phyloP scores from a whole-genome alignment of 2,329 filamentous ascomycete species.

The Didymella exigua region DNA sequence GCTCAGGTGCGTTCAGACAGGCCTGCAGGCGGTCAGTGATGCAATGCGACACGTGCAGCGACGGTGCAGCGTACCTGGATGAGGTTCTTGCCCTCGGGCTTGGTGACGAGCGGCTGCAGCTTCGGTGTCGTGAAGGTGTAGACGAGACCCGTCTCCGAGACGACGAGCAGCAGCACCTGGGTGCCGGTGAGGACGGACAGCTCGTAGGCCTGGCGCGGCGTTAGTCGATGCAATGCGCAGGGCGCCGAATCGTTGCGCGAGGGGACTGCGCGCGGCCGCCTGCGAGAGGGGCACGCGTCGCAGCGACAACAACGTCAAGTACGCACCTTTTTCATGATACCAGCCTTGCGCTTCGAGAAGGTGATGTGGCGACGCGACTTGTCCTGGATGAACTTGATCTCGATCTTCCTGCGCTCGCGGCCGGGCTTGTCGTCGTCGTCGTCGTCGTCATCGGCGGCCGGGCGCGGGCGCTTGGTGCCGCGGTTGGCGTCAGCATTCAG shows the following conservation, averaged over 20 bases:
- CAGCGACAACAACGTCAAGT: not conserved
- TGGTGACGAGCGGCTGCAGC: constrained; percentile 95
- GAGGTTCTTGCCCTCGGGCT: constrained; percentile 98
- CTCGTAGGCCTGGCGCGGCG: constrained; percentile 78
- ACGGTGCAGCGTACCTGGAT: constrained; percentile 76
- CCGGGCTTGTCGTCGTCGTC: constrained; percentile 98
- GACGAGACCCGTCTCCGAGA: constrained; percentile 95
- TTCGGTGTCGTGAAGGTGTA: constrained; percentile 99
- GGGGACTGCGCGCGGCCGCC: too few species aligned
- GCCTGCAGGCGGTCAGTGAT: constrained; percentile 66
- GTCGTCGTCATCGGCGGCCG: constrained; percentile 87
- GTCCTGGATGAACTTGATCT: constrained; percentile 99
- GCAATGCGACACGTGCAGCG: constrained; percentile 12
- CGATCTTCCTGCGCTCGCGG: constrained; percentile 98
- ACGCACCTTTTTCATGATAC: constrained; percentile 99
- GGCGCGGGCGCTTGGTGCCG: constrained; percentile 87
- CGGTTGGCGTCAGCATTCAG: constrained; percentile 68
- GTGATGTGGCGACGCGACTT: constrained; percentile 99
- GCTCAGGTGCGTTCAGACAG: constrained; percentile 94
- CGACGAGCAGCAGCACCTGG: constrained; percentile 93
- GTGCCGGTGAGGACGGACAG: constrained; percentile 96
- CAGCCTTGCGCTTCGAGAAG: constrained; percentile 99
- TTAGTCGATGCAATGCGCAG: constrained; percentile 3
- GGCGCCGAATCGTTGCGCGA: too few species aligned
- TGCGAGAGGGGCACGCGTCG: not conserved